Evolutionary conservation across 2,329 filamentous ascomycete species (phyloP), one percentile per base, ranked within the genome.

Genomic region (Pyrenochaeta sp.): DNA sequence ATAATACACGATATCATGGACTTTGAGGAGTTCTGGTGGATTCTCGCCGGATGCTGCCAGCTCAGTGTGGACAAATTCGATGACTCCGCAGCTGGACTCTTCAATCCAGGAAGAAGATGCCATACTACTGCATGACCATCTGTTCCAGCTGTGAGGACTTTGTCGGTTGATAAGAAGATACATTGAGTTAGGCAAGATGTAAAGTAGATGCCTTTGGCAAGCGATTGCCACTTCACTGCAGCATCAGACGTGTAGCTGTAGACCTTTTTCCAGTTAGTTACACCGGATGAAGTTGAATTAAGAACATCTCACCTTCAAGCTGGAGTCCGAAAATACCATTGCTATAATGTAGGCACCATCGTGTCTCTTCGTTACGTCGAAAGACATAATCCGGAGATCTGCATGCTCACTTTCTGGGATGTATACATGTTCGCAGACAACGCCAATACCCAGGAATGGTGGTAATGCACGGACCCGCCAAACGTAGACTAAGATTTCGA

Each of bases 1-100:
- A 80, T 45, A 23, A 65, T 40, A 1, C 72, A 53, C 4, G 75
- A 46, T 3, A 77, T 69, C 51, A 83, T 71, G 0, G 74, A 67
- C 72, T 97, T 96, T 71, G 97, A 85, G 45, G 88, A 87, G 73
- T 85, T 96, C 65, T 96, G 92, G 68, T 98, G 95, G 20, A 94
- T 64, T 31, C 57, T 61, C 10, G 53, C 55, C 6, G 67, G 65
- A 23, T 67, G 40, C 7, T 63, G 50, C 66, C 67, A 73, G n/a
- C 15, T 45, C 17, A 70, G 40, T 1, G 43, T 77, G 73, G 42
- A 77, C 10, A 40, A 12, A 9, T 29, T 46, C n/a, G 47, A 10
- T 4, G 33, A 17, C 31, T 23, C 43, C 20, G 7, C 17, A 18
- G 29, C 12, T 6, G 43, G 15, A 31, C 31, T 66, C 61, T 47